Evolutionary conservation across 2,329 filamentous ascomycete species (phyloP), one percentile per base, ranked within the genome.

Genomic region (Arthrobotrys sphaeroides): DNA sequence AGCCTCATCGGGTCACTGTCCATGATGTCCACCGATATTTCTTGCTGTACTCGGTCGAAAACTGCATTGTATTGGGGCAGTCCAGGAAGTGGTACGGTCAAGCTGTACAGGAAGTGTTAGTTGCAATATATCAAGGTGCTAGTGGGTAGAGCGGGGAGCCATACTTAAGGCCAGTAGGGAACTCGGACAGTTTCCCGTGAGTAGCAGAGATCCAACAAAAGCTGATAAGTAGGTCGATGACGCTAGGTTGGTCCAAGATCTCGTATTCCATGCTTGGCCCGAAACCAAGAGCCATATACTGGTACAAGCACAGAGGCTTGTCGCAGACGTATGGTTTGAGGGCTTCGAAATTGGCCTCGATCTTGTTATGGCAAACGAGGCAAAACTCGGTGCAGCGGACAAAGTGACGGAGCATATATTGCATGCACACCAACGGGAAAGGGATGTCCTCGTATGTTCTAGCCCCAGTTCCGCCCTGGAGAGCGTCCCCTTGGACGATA

Each of bases 251-350:
- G 10, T 88, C 87, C 24, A 91, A 80, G 20, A 97, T 91, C 80
- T 97, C 93, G 80, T 94, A 89, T 81, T 97, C 93, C 67, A 96
- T 88, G 79, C 89, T 93, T 1, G 92, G 91, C 0, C 93, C 94
- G 79, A 97, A 90, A 0, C 92, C 93, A n/a, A 96, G 85, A 13
- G 88, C 86, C 86, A 96, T 91, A 83, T 95, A 96, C 80, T 97
- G 94, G 80, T 91, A 96, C 2, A 96, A 84, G 80, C 94, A 97
- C 2, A 97, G 85, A 0, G 86, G 84, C 10, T 88, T 86, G 20
- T 88, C 87, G 82, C 94, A 97, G 47, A 97, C 92, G 75, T 91
- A 92, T 1, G 91, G 91, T 78, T 91, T 92, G 73, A 93, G 84
- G 1, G 90, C 88, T 79, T 90, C 88, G 38, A 94, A 89, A 0